Evolutionary conservation across 2,329 filamentous ascomycete species (phyloP), one percentile per base, ranked within the genome.

Genomic region (Hymenoscyphus fructigenus): DNA sequence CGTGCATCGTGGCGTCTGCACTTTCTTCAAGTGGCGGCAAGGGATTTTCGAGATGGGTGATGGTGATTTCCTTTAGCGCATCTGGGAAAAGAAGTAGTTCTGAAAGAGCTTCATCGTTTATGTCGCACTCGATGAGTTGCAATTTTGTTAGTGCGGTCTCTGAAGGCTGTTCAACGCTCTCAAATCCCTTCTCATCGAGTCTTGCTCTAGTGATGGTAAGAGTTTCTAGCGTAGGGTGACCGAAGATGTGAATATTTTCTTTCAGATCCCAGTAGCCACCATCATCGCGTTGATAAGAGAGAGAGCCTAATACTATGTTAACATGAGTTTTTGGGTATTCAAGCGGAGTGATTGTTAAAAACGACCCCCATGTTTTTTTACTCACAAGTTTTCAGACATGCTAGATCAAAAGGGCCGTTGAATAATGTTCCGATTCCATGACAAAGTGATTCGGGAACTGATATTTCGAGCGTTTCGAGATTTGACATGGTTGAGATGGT

Each of bases 181-280:
- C 80, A 57, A 83, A 83, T 2, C 81, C 81, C 0, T 77, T 77
- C 62, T 82, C 74, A 61, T 81, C 81, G 3, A 83, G 75, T 66
- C 77, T 79, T 12, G 81, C 81, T n/a, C 78, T 72, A 57, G 75
- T 76, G 59, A 83, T 80, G 57, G 77, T 76, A 3, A 83, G 77
- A 5, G 74, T 77, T 69, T 83, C 81, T 23, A 83, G 77, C 0
- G 80, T 81, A 0, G 81, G 81, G 59, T 83, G 81, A 3, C 79
- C 76, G 65, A 83, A 83, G 60, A 83, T 81, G 73, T 83, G 80
- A 57, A 83, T 83, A 68, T 82, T 83, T 65, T 82, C 80, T 65
- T 79, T 80, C 47, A 83, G 75, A 68, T 83, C 81, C 81, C 81
- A 83, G 71, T 83, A 83, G 10, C 74, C 74, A 59, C 79, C 75